Conservation (phyloP, 306 rosid genomes). For the Quercus agrifolia region DNA sequence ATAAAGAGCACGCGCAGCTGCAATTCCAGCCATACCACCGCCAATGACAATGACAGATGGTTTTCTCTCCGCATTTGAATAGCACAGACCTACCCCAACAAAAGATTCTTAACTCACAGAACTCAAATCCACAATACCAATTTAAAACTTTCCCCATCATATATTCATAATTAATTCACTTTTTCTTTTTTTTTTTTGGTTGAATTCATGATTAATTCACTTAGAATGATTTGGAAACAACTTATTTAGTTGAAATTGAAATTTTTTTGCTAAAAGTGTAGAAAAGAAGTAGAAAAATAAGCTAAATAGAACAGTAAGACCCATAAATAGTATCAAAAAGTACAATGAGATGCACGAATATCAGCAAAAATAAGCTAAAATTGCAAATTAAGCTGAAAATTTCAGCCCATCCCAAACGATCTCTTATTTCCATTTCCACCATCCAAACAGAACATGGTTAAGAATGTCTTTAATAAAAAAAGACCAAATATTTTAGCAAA, state of each 20-base stretch:
- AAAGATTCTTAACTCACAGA: not conserved
- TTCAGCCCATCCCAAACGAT: not conserved
- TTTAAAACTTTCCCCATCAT: not conserved
- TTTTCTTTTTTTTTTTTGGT: too few relatives aligned
- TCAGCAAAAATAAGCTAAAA: too few relatives aligned
- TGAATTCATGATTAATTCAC: too few relatives aligned
- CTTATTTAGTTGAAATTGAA: too few relatives aligned
- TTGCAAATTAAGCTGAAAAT: not conserved
- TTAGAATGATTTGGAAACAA: rapidly evolving
- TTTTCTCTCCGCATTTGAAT: conserved; percentile 44
- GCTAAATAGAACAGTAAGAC: rapidly evolving
- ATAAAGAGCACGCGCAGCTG: conserved; percentile 92
- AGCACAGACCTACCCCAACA: conserved; percentile 49
- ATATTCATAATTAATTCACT: not conserved
- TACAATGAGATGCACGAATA: rapidly evolving
- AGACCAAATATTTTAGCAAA: not conserved
- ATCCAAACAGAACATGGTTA: not conserved
- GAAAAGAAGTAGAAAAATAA: too few relatives aligned
- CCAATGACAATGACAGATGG: conserved; percentile 97
- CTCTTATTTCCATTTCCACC: not conserved
- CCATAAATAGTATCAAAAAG: too few relatives aligned
- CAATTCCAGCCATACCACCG: conserved; percentile 88
- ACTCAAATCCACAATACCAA: conserved; percentile 9
- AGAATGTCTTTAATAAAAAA: not conserved
- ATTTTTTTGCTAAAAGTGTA: too few relatives aligned